Conservation (phyloP, 2,329 filamentous ascomycete species). For the Ceratocystis lukuohia region DNA sequence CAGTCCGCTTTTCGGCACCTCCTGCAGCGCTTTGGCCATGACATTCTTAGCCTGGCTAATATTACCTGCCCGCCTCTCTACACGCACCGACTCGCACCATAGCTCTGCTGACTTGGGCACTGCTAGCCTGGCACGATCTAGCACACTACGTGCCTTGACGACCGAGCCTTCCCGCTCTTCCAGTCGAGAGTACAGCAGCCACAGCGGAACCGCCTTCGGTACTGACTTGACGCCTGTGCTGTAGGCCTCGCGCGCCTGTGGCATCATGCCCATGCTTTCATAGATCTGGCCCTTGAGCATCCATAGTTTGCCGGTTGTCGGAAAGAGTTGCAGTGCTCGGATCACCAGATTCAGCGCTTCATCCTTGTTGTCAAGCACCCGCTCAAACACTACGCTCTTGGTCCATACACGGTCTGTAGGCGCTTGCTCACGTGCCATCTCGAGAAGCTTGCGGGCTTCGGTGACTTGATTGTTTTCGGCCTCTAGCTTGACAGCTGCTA, state of each 20-base stretch:
- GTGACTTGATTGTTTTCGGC: conserved; percentile 75
- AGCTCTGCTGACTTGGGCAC: conserved; percentile 73
- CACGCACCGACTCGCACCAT: conserved; percentile 86
- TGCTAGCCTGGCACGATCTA: conserved; percentile 79
- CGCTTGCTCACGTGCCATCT: conserved; percentile 71
- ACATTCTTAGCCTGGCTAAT: conserved; percentile 70
- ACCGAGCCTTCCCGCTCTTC: conserved; percentile 74
- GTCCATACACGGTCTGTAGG: conserved; percentile 96
- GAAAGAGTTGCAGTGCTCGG: conserved; percentile 75
- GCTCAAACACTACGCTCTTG: conserved; percentile 87
- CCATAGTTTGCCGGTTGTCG: conserved; percentile 76
- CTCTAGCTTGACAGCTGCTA: conserved; percentile 90
- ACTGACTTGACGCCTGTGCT: conserved; percentile 77
- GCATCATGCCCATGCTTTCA: conserved; percentile 62
- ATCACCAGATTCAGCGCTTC: conserved; percentile 76
- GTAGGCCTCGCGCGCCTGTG: conserved; percentile 82
- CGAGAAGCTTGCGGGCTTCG: conserved; percentile 68
- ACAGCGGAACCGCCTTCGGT: conserved; percentile 70
- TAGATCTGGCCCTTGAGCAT: conserved; percentile 99
- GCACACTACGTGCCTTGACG: conserved; percentile 85
- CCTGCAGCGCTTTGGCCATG: conserved; percentile 87
- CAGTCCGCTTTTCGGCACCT: conserved; percentile 74
- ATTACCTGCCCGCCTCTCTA: conserved; percentile 81
- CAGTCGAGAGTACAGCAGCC: conserved; percentile 75
- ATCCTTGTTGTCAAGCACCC: conserved; percentile 66